A percentile compares a stretch with the other conserved stretches of the same genome.
Conservation (phyloP, 1,284 basidiomycete species). For the Cystobasidium sp. region DNA sequence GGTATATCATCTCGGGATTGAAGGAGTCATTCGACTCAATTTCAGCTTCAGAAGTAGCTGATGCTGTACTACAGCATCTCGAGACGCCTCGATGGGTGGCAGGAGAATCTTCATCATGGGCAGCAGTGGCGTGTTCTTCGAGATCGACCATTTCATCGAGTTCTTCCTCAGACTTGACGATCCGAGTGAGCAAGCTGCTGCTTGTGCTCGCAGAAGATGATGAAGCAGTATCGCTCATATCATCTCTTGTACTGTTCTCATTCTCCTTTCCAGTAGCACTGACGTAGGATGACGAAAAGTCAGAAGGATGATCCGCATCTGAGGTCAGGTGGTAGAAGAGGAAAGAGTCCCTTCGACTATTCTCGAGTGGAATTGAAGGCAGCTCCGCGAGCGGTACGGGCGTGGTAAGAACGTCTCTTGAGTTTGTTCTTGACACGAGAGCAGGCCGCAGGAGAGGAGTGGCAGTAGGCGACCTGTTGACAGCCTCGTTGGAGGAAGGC, state of each 20-base stretch:
- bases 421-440: constrained; percentile 15
- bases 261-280: not conserved
- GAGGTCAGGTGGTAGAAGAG: constrained; percentile 35
- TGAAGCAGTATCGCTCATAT: constrained; percentile 9
- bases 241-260: not conserved
- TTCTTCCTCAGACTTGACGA: constrained; percentile 41
- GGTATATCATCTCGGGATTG: constrained; percentile 31
- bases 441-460: constrained; percentile 27
- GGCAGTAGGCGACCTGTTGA: not conserved
- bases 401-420: constrained; percentile 30
- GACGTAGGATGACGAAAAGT: not conserved
- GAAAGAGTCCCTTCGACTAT: constrained; percentile 27
- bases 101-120: not conserved
- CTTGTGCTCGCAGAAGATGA: constrained; percentile 12
- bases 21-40: constrained; percentile 29
- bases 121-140: not conserved
- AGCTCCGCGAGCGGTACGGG: constrained; percentile 39
- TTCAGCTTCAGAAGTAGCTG: not conserved
- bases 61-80: constrained; percentile 22
- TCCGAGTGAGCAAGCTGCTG: constrained; percentile 18
- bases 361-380: constrained; percentile 18
- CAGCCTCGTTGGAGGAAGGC: not conserved
- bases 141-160: constrained; percentile 22
- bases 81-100: not conserved
- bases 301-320: constrained; percentile 22